Evolutionary conservation across 1,284 basidiomycete species (phyloP).

Genomic region (Austropuccinia psidii): DNA sequence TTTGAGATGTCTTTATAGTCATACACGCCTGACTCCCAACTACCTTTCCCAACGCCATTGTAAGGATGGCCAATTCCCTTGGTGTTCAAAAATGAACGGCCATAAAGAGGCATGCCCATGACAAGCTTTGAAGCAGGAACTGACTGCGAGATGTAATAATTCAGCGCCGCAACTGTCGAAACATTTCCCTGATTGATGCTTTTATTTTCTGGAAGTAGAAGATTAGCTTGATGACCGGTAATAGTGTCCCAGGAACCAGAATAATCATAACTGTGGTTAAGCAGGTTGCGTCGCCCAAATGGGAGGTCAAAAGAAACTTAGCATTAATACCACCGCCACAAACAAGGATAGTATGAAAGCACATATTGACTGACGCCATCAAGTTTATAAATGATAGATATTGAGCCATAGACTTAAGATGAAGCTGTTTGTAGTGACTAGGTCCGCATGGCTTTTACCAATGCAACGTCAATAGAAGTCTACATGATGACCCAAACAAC

Average conservation of each 20-base stretch:
- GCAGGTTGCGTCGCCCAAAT: not conserved
- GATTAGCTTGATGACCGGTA: conserved; percentile 36
- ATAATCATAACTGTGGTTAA: conserved; percentile 31
- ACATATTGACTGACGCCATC: conserved; percentile 34
- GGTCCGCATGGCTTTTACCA: conserved; percentile 34
- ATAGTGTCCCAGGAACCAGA: conserved; percentile 36
- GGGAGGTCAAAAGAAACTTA: not conserved
- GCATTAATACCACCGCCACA: not conserved
- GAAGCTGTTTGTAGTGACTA: conserved; percentile 34
- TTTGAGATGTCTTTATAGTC: conserved; percentile 32
- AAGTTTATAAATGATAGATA: conserved; percentile 35
- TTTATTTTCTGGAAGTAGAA: not conserved
- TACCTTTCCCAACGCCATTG: conserved; percentile 30
- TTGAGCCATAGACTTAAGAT: conserved; percentile 14
- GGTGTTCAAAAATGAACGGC: conserved; percentile 35
- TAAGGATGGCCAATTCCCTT: conserved; percentile 32
- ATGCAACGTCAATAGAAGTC: not conserved
- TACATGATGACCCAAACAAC: not conserved
- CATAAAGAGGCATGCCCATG: conserved; percentile 36
- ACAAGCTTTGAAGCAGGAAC: conserved; percentile 23
- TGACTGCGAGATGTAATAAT: conserved; percentile 30
- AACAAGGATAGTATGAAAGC: not conserved
- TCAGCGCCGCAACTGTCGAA: conserved; percentile 24
- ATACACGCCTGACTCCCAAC: conserved; percentile 36
- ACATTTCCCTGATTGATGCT: conserved; percentile 34